Evolutionary conservation across 352 stramenopile species (phyloP).

Genomic region (Halophytophthora batemanensis): DNA sequence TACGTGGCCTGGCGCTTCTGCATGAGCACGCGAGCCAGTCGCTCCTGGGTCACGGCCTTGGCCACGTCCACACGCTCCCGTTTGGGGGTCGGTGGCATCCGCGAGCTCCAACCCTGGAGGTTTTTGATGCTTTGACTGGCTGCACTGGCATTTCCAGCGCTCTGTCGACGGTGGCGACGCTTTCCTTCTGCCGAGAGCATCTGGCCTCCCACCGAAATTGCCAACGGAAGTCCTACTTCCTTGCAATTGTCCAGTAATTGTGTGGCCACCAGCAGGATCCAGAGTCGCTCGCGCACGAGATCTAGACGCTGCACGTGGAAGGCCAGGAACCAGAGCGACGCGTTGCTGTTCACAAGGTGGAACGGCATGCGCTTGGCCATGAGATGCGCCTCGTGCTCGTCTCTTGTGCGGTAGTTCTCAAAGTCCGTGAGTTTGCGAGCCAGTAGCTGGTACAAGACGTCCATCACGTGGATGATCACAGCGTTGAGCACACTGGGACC

Average conservation of each 20-base stretch:
- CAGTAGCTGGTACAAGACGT: slow-evolving; percentile 62
- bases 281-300: slow-evolving; percentile 57
- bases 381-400: slow-evolving; percentile 67
- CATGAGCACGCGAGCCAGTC: slow-evolving; percentile 49
- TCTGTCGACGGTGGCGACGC: slow-evolving; percentile 24
- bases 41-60: slow-evolving; percentile 27
- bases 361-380: slow-evolving; percentile 75
- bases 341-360: slow-evolving; percentile 77
- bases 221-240: slow-evolving; percentile 53
- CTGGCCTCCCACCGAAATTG: slow-evolving; percentile 41
- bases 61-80: slow-evolving; percentile 20
- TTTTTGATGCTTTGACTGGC: not conserved
- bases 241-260: slow-evolving; percentile 73
- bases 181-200: slow-evolving; percentile 43
- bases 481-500: slow-evolving; percentile 64
- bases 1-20: slow-evolving; percentile 64
- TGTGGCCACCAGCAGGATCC: slow-evolving; percentile 64
- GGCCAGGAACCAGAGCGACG: slow-evolving; percentile 63
- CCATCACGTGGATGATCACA: slow-evolving; percentile 60
- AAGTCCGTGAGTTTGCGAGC: slow-evolving; percentile 62
- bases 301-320: slow-evolving; percentile 59
- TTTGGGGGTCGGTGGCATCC: slow-evolving; percentile 7
- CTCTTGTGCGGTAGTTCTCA: slow-evolving; percentile 67
- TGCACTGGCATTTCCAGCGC: slow-evolving; percentile 13
- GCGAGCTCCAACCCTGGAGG: slow-evolving; percentile 7